Base-by-base conservation (phyloP, 2,329 filamentous ascomycete species). In the Monosporascus sp. region DNA sequence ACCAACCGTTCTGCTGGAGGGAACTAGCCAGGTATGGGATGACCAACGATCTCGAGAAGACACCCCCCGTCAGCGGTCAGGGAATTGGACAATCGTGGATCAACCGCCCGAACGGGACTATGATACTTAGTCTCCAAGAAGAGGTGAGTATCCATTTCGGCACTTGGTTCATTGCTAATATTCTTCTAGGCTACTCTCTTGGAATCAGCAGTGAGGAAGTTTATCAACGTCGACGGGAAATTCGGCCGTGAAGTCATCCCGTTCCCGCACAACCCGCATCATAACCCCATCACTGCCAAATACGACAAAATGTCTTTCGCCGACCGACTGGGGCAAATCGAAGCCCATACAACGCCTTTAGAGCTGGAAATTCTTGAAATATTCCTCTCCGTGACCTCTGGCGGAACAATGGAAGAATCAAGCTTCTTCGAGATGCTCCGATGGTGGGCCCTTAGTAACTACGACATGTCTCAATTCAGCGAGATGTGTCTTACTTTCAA, bases 371-470 rank as follows among this genome's bases (percentile, higher is more conserved):
- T 63, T 2, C 38, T 77, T 2, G 72, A 77, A 55, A 63, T 66
- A 0, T 75, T 75, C 11, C 60, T 77, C 0, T 62, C 75, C 0
- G 68, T 77, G 1, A 72, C 69, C 54, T 74, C 73, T 48, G 72
- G 75, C 5, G 71, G 64, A 0, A 75, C 70, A 0, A 67, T 75
- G 0, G 68, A 72, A 9, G 74, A 71, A 0, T 72, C 69, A 0
- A 72, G 70, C 22, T 75, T 79, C 53, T 72, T 72, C 47, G 75
- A 79, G 50, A 71, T 78, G 35, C 60, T 79, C 18, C 75, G 75
- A 52, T 77, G 74, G 75, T 78, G 70, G 75, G 75, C 70, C 8
- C 61, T 74, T 1, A 66, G 66, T 50, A 73, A 68, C 27, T 75
- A 75, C 58, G 69, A 64, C 5, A 75, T 71, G 50, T 60, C 64